Base-by-base conservation (phyloP, 2,329 filamentous ascomycete genomes). In the Pseudopyricularia javanii region DNA sequence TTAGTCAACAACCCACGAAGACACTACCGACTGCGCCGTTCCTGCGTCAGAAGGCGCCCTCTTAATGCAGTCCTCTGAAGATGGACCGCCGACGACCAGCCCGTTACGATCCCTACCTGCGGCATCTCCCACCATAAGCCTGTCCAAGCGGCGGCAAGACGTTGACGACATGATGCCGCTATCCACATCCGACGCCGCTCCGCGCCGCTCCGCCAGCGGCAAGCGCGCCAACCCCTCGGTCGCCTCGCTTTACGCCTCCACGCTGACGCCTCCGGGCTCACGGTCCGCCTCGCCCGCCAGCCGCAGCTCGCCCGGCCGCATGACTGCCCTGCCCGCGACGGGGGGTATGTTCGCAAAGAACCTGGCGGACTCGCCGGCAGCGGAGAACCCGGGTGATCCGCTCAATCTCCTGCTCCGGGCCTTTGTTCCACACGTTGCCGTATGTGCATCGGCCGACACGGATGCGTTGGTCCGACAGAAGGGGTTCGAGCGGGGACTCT, bases 381-480 rank as follows among this genome's bases (percentile, higher is more conserved):
- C 68, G 11, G 71, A 74, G 45, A 71, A 67, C 54, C 74, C 74
- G 1, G 70, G 72, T 11, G 78, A 83, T 54, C 79, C 80, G 32
- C 66, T 81, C 22, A 77, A 75, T 57, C 71, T 95, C 50, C 84
- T 97, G 45, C 74, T 94, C 52, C 84, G 85, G 55, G 85, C 90
- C 2, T 95, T 95, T 64, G 88, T 91, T 14, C 94, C 93, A 1
- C 87, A 93, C 57, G 82, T 98, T 47, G 88, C 87, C 7, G 80
- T 98, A 28, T 85, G 91, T 59, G 81, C 89, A n/a, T 95, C 91
- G 14, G 72, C 79, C 15, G 91, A 97, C 63, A 93, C 89, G 1
- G 86, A 96, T 63, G 78, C 84, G 54, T 70, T 98, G 54, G 77
- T 90, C 53, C 76, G 75, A 55, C 83, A 86, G 57, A 98, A 98